Percentiles rank a stretch among this genome's conserved stretches.
phyloP scores from a whole-genome alignment of 2,329 filamentous ascomycete species.

The Colletotrichum falcatum region DNA sequence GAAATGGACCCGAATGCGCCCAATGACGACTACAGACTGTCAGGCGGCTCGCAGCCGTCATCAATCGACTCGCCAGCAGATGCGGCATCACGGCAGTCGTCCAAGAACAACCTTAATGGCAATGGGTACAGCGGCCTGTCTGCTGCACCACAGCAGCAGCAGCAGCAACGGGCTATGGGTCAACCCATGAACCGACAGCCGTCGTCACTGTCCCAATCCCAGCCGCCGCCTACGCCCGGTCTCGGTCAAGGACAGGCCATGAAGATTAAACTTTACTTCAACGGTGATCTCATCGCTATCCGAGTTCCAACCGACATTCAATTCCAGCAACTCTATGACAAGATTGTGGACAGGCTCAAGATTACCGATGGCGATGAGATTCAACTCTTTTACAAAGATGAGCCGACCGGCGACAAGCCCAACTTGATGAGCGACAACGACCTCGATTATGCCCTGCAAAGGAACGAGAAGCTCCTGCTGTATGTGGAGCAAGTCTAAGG shows the following conservation, averaged over 20 bases:
- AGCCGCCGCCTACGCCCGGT: slow-evolving; percentile 66
- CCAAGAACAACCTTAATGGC: slow-evolving; percentile 72
- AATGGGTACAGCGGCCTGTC: slow-evolving; percentile 65
- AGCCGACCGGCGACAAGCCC: slow-evolving; percentile 79
- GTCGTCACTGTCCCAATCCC: slow-evolving; percentile 64
- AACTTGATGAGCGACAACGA: slow-evolving; percentile 84
- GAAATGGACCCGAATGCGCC: slow-evolving; percentile 81
- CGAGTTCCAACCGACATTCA: slow-evolving; percentile 85
- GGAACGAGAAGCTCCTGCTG: slow-evolving; percentile 89
- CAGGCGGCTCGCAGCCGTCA: slow-evolving; percentile 75
- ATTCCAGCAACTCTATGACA: slow-evolving; percentile 82
- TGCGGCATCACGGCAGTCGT: slow-evolving; percentile 73
- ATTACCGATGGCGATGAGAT: slow-evolving; percentile 77
- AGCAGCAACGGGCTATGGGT: slow-evolving; percentile 47
- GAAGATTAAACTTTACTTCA: slow-evolving; percentile 96
- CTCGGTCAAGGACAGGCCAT: slow-evolving; percentile 68
- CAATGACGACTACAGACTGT: slow-evolving; percentile 79
- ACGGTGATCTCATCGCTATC: slow-evolving; percentile 91
- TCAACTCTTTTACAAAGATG: slow-evolving; percentile 87
- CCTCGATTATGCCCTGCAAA: slow-evolving; percentile 80
- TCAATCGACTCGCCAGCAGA: slow-evolving; percentile 71
- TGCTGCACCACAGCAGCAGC: slow-evolving; percentile 57
- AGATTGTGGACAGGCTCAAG: slow-evolving; percentile 86
- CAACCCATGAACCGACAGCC: slow-evolving; percentile 58
- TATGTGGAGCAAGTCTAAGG: slow-evolving; percentile 70